Conservation (phyloP, 2,329 filamentous ascomycete species). For the Orbilia oligospora region DNA sequence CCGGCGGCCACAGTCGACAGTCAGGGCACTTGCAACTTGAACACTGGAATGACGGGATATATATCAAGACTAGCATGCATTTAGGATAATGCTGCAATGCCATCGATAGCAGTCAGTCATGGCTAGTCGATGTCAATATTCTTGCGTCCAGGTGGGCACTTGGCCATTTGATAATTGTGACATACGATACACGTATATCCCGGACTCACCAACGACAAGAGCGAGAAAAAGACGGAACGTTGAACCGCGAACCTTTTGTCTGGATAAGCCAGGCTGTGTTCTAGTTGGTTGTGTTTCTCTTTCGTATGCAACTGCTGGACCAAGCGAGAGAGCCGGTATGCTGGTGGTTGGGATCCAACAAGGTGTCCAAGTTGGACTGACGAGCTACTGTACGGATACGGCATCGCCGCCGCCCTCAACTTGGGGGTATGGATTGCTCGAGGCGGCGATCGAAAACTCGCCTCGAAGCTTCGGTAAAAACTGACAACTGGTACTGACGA, state of each 20-base stretch:
- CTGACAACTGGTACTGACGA: conserved; percentile 22
- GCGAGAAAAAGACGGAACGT: conserved; percentile 43
- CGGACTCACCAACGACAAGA: conserved; percentile 8
- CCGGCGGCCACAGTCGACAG: conserved; percentile 25
- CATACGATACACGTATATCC: conserved; percentile 24
- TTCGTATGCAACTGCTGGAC: conserved; percentile 37
- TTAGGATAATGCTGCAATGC: not conserved
- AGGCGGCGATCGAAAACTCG: conserved; percentile 35
- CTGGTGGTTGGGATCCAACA: conserved; percentile 44
- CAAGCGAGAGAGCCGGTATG: conserved; percentile 25
- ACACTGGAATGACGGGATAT: conserved; percentile 49
- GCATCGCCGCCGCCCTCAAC: conserved; percentile 29
- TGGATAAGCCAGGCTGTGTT: conserved; percentile 34
- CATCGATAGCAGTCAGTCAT: not conserved
- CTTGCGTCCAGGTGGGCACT: not conserved
- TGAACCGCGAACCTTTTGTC: conserved; percentile 50
- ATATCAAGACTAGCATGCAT: conserved; percentile 25
- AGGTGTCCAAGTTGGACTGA: conserved; percentile 37
- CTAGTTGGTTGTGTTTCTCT: conserved; percentile 49
- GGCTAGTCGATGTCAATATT: conserved; percentile 27
- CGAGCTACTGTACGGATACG: conserved; percentile 32
- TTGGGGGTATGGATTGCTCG: conserved; percentile 32
- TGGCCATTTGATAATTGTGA: not conserved
- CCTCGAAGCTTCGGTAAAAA: not conserved
- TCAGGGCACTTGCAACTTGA: conserved; percentile 23